Evolutionary conservation across 495 filamentous ascomycete species (phyloP).

Genomic region (Trichoderma reesei): DNA sequence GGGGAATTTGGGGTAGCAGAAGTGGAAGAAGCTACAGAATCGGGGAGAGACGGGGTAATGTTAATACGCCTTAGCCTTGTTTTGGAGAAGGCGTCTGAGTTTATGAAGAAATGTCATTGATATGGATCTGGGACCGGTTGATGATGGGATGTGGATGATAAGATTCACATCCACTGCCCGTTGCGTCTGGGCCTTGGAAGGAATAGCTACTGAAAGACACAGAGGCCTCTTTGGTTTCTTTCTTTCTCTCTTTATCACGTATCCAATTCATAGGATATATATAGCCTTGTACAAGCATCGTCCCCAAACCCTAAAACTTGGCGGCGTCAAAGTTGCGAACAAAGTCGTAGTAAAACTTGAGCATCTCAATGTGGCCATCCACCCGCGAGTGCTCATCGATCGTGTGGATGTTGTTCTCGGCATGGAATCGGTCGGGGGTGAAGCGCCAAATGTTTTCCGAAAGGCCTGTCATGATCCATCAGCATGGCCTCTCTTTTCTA

Average conservation of each 20-base stretch:
- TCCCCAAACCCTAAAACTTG: conserved; percentile 4
- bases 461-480: conserved; percentile 14
- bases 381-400: conserved; percentile 52
- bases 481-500: neutral
- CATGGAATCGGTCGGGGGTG: conserved; percentile 37
- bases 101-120: no score
- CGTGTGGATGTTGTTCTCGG: conserved; percentile 48
- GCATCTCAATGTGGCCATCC: conserved; percentile 45
- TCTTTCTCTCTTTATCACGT: neutral
- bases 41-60: no score
- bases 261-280: neutral
- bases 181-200: no score
- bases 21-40: no score
- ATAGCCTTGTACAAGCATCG: neutral
- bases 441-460: conserved; percentile 52
- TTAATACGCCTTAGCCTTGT: no score
- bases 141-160: no score
- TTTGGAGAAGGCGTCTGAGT: no score
- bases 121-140: no score
- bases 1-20: no score
- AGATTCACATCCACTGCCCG: no score
- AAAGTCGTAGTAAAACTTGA: conserved; percentile 46
- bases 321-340: conserved; percentile 41
- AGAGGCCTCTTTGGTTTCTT: no score
- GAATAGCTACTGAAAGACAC: no score